These are phyloP conservation scores for Botrytis squamosa DNA, from an alignment of 2,329 filamentous ascomycete species.

Conservation along the genomic window DNA sequence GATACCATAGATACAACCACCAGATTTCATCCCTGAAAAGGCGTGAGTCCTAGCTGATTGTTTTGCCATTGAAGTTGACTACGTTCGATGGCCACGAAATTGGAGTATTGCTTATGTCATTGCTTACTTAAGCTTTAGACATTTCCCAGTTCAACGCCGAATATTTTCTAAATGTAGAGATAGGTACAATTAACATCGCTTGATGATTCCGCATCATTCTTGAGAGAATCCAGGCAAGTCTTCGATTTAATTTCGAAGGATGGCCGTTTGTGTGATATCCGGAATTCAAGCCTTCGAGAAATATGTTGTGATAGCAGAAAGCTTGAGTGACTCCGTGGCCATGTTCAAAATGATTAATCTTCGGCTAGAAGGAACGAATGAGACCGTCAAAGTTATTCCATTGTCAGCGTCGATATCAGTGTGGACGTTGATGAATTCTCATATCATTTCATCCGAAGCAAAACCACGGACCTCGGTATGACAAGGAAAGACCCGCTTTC, in stretches of 20 bases:
- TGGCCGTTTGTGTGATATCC: neutral
- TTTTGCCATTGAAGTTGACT: neutral
- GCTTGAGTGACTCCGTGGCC: neutral
- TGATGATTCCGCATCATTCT: neutral
- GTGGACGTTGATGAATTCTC: too few species aligned
- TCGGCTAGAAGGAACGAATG: neutral
- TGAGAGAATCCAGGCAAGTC: too few species aligned
- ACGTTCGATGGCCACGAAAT: neutral
- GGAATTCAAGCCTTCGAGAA: too few species aligned
- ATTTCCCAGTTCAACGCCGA: neutral
- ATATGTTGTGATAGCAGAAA: neutral
- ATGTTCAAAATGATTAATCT: neutral
- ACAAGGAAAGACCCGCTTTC: constrained; percentile 4
- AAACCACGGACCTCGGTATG: neutral
- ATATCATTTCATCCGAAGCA: neutral
- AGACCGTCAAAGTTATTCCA: neutral
- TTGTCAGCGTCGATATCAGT: neutral
- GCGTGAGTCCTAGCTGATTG: neutral
- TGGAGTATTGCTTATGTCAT: neutral
- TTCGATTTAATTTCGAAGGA: neutral
- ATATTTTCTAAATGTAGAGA: too few species aligned
- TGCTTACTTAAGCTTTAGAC: neutral
- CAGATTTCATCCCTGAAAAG: rapidly evolving
- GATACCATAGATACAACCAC: neutral
- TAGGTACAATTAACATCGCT: neutral